Evolutionary conservation across 2,329 filamentous ascomycete species (phyloP).

Genomic region (Bipolaris oryzae): DNA sequence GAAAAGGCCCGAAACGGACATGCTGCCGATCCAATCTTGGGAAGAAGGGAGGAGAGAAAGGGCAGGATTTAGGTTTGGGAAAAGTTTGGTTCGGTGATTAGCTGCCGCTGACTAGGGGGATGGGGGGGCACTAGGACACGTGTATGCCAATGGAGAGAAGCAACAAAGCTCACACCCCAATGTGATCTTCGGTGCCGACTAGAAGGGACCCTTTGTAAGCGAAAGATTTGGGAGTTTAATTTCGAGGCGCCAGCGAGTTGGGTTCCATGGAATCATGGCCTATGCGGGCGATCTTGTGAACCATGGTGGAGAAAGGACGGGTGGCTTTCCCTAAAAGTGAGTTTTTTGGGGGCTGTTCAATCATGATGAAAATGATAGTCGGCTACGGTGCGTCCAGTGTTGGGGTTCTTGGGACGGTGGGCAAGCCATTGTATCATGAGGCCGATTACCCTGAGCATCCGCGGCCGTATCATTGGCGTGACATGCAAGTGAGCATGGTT

Average conservation of each 20-base stretch:
- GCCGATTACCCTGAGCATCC: not conserved
- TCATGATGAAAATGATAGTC: not conserved
- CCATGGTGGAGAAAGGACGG: constrained; percentile 15
- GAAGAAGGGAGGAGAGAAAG: not conserved
- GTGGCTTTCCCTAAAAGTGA: constrained; percentile 5
- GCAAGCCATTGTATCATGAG: not conserved
- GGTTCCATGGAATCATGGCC: not conserved
- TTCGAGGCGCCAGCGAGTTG: constrained; percentile 9
- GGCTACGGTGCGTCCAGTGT: constrained; percentile 7
- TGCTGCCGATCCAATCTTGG: constrained; percentile 13
- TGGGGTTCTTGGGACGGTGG: not conserved
- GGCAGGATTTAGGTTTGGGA: not conserved
- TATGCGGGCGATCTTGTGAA: constrained; percentile 5
- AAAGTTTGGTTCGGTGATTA: constrained; percentile 16
- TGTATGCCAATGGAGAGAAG: constrained; percentile 8
- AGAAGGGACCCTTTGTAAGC: constrained; percentile 3
- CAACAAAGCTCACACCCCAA: not conserved
- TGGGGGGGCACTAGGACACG: not conserved
- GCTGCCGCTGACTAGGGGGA: constrained; percentile 13
- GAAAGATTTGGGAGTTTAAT: constrained; percentile 9
- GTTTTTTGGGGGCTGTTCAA: no score
- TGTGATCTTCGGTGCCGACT: constrained; percentile 1
- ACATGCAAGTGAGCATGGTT: not conserved
- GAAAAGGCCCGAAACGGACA: constrained; percentile 12
- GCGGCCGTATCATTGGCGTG: not conserved